Evolutionary conservation across 108 stramenopile species (phyloP).

Genomic region (Pseudonitzschia pungens): DNA sequence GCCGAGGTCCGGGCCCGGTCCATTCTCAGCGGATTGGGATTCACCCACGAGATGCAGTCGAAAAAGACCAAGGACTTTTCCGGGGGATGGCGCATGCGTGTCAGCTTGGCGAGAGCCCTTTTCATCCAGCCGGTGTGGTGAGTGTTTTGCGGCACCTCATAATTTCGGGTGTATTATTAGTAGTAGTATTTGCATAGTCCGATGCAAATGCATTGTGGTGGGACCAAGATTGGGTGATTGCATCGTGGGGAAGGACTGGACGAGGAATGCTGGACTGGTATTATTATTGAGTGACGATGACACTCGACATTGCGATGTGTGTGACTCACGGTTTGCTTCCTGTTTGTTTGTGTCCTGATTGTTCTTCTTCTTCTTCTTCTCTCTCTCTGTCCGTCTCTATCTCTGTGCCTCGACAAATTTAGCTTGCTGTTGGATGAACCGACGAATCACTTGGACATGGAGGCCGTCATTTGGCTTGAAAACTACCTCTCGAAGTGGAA

Average conservation of each 20-base stretch:
- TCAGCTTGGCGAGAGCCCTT: slow-evolving; percentile 93
- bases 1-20: slow-evolving; percentile 95
- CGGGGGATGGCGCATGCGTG: slow-evolving; percentile 99
- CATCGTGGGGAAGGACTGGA: no score
- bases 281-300: no score
- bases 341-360: slow-evolving; percentile 14
- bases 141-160: no score
- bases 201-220: no score
- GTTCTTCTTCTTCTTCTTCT: neutral
- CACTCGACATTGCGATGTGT: slow-evolving; percentile 59
- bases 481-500: slow-evolving; percentile 92
- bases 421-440: slow-evolving; percentile 56
- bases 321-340: neutral
- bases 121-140: slow-evolving; percentile 94
- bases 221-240: no score
- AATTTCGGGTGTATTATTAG: no score
- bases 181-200: no score
- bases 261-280: no score
- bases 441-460: slow-evolving; percentile 90
- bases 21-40: slow-evolving; percentile 96
- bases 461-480: slow-evolving; percentile 98
- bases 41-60: slow-evolving; percentile 91
- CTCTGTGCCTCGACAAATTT: neutral
- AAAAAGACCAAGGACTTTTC: slow-evolving; percentile 94
- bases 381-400: neutral